Conservation (phyloP, 2,329 filamentous ascomycete species). For the Fusarium albosuccineum region DNA sequence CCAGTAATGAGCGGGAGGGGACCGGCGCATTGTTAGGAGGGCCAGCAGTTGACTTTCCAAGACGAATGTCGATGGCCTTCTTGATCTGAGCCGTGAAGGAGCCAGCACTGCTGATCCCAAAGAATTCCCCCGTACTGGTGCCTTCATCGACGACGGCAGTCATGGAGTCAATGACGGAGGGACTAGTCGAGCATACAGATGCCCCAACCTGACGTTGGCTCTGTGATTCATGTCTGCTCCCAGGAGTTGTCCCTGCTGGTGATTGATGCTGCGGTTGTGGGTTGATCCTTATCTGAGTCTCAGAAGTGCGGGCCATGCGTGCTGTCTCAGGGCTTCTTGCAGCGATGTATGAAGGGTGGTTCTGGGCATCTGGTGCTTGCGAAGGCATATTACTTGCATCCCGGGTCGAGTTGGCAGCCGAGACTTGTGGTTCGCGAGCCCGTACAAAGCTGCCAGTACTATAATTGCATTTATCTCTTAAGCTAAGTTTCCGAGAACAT, state of each 20-base stretch:
- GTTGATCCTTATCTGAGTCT: background rate
- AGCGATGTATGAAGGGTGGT: background rate
- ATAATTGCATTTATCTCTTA: constrained; percentile 49
- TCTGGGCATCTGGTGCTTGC: background rate
- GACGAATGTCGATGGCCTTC: constrained; percentile 54
- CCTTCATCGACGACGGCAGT: constrained; percentile 59
- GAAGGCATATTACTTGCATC: constrained; percentile 4
- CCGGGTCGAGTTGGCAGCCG: background rate
- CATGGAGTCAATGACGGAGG: constrained; percentile 59
- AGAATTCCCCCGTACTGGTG: constrained; percentile 56
- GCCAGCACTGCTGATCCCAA: constrained; percentile 61
- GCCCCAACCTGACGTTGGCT: constrained; percentile 22
- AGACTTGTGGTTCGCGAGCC: constrained; percentile 6
- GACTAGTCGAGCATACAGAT: constrained; percentile 35
- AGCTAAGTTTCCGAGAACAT: constrained; percentile 47
- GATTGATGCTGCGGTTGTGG: constrained; percentile 23
- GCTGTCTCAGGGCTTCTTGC: background rate
- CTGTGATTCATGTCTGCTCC: constrained; percentile 17
- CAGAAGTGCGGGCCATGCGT: background rate
- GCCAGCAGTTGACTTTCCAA: constrained; percentile 32
- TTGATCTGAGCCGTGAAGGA: constrained; percentile 62
- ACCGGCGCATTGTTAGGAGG: background rate
- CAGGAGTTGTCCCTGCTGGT: constrained; percentile 23
- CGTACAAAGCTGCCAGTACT: constrained; percentile 20
- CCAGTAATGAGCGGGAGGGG: background rate